These are phyloP conservation scores for Chaetoscypha palmicola DNA, from an alignment of 2,329 filamentous ascomycete species.

Conservation along the genomic window DNA sequence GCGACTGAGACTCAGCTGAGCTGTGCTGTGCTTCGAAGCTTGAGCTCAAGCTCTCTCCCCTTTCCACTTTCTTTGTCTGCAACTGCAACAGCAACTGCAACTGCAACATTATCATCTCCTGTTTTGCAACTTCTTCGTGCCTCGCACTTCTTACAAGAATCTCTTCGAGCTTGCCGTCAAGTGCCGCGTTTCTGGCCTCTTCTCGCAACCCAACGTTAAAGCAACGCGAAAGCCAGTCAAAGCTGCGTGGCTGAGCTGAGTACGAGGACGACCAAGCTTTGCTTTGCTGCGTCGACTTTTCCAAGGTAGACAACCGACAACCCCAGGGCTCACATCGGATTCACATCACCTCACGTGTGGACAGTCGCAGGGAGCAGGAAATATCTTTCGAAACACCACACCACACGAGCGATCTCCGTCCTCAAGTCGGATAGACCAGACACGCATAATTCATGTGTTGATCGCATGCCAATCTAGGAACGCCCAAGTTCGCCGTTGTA, in stretches of 20 bases:
- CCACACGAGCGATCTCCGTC: constrained; percentile 16
- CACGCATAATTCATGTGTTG: constrained; percentile 13
- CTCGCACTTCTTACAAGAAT: too few species aligned
- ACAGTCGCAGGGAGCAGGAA: not conserved
- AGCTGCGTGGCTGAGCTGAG: not conserved
- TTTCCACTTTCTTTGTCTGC: too few species aligned
- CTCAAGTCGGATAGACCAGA: constrained; percentile 1
- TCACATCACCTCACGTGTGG: not conserved
- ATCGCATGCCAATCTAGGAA: constrained; percentile 6
- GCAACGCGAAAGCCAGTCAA: not conserved
- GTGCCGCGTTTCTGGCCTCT: not conserved
- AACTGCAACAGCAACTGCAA: too few species aligned
- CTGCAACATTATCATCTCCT: too few species aligned
- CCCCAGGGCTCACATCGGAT: not conserved
- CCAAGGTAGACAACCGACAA: not conserved
- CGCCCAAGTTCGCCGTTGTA: not conserved
- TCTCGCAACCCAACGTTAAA: not conserved
- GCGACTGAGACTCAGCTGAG: too few species aligned
- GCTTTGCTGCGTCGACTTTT: not conserved
- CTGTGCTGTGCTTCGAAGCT: too few species aligned
- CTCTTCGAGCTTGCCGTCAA: not conserved
- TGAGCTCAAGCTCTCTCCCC: too few species aligned
- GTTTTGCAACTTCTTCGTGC: too few species aligned
- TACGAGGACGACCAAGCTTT: not conserved
- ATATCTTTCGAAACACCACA: constrained; percentile 17